Base-by-base conservation (phyloP, 139 green algal species). In the Cymbomonas tetramitiformis region DNA sequence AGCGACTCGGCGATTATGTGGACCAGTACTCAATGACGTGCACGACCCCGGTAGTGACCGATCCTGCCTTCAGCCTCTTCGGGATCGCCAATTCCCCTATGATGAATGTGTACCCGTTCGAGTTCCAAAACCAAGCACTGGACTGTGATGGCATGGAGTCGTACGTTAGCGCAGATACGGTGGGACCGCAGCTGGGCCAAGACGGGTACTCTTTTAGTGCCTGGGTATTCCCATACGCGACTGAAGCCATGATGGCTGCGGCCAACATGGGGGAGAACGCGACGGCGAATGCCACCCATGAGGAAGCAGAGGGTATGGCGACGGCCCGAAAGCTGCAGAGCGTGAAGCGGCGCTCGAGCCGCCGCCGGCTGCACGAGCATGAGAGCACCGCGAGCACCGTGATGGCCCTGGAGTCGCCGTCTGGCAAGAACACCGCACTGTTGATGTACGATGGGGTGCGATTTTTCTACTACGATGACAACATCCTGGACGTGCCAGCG, bases 401-500 rank as follows among this genome's bases (percentile, higher is more conserved):
- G 32, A 47, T 63, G 19, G 21, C 39, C 4, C 46, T 38, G 30
- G 38, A 63, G 56, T 34, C 40, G 18, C 28, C 38, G 53, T 6
- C 38, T 19, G 53, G 34, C 8, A 12, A 46, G 19, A 58, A 48
- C 10, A 29, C 46, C 19, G 57, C 57, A 21, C 18, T 48, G 29
- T 24, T 65, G 26, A 65, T 50, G 44, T 65, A 57, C 30, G 57
- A 65, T 18, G 46, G 57, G n/a, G 30, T 21, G 18, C 32, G 44
- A 19, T 65, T 65, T 31, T 50, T 55, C n/a, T 65, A 65, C 28
- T 65, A 65, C 44, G 57, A 65, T 46, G 26, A 59, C 29, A 31
- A 28, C 32, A 65, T 65, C 47, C 57, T 48, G 4, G 57, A 65
- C 21, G 57, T 41, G n/a, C n/a, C n/a, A n/a, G n/a, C n/a, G n/a